These are phyloP conservation scores for Paraphoma chrysanthemicola DNA, from an alignment of 2,329 filamentous ascomycete species.

Conservation along the genomic window DNA sequence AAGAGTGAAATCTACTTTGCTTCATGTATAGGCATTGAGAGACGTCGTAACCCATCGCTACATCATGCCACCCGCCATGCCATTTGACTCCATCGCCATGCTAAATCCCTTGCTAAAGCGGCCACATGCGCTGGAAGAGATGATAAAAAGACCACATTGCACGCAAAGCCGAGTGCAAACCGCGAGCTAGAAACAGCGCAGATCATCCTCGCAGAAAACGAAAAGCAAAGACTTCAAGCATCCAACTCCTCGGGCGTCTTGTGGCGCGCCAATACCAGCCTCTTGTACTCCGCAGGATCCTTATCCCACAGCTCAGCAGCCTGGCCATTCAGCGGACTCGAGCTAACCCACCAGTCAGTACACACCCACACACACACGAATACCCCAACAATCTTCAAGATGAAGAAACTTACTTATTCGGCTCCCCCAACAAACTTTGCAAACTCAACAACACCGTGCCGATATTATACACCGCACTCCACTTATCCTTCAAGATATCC, in stretches of 20 bases:
- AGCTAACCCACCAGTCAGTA: slow-evolving; percentile 58
- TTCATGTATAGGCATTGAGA: too few relatives aligned
- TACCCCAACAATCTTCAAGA: neutral
- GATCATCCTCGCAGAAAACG: too few relatives aligned
- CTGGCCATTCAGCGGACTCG: slow-evolving; percentile 93
- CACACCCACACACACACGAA: too few relatives aligned
- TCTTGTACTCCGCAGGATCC: slow-evolving; percentile 85
- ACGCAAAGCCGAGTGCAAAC: too few relatives aligned
- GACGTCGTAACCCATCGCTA: too few relatives aligned
- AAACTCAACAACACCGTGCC: slow-evolving; percentile 91
- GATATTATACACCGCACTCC: slow-evolving; percentile 97
- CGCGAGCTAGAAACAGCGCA: too few relatives aligned
- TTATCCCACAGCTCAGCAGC: slow-evolving; percentile 96
- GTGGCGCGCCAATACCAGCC: slow-evolving; percentile 69
- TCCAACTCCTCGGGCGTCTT: slow-evolving; percentile 56
- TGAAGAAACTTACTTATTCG: slow-evolving; percentile 84
- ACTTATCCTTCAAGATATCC: slow-evolving; percentile 98
- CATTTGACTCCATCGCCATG: slow-evolving; percentile 15
- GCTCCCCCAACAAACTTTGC: slow-evolving; percentile 94
- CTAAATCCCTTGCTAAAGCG: slow-evolving; percentile 2
- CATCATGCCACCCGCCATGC: neutral
- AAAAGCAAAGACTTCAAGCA: too few relatives aligned
- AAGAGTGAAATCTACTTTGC: too few relatives aligned
- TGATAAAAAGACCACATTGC: neutral
- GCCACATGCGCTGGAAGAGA: slow-evolving; percentile 1